Percentiles rank a stretch among this genome's conserved stretches.
These are phyloP conservation scores for Blumeria hordei DNA, from an alignment of 2,329 filamentous ascomycete species.

Conservation along the genomic window DNA sequence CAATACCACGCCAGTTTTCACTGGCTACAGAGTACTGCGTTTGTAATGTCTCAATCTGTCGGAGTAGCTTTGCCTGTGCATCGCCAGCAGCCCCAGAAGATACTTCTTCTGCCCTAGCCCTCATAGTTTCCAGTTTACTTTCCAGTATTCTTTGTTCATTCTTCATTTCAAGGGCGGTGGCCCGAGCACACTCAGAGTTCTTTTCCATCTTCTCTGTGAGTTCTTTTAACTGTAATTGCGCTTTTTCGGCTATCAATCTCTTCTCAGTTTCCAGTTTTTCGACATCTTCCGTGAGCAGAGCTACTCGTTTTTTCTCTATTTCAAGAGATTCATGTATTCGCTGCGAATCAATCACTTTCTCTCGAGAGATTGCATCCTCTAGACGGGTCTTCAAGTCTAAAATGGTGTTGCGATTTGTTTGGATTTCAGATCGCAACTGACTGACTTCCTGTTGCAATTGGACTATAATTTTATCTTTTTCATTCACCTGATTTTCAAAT, in stretches of 20 bases:
- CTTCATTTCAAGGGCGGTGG: conserved; percentile 53
- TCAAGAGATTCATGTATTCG: conserved; percentile 43
- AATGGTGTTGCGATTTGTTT: conserved; percentile 39
- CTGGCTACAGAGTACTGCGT: conserved; percentile 85
- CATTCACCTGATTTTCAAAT: conserved; percentile 29
- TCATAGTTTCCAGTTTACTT: conserved; percentile 70
- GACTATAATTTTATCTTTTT: conserved; percentile 25
- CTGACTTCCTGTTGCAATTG: conserved; percentile 33
- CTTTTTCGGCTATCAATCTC: conserved; percentile 45
- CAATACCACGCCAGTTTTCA: conserved; percentile 94
- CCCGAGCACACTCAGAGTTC: conserved; percentile 43
- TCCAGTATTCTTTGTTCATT: conserved; percentile 59
- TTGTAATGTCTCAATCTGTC: conserved; percentile 87
- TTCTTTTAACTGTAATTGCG: conserved; percentile 43
- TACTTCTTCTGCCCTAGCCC: conserved; percentile 66
- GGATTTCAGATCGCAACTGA: conserved; percentile 34
- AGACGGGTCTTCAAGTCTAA: conserved; percentile 45
- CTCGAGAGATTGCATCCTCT: conserved; percentile 39
- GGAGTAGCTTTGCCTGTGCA: conserved; percentile 65
- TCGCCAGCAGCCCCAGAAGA: conserved; percentile 64
- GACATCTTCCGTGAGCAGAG: conserved; percentile 31
- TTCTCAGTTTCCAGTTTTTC: conserved; percentile 56
- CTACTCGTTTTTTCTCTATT: conserved; percentile 31
- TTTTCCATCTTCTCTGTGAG: conserved; percentile 49
- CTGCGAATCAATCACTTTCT: conserved; percentile 40